Evolutionary conservation across 2,329 filamentous ascomycete genomes (phyloP).

Genomic region (Aspergillus flavus): DNA sequence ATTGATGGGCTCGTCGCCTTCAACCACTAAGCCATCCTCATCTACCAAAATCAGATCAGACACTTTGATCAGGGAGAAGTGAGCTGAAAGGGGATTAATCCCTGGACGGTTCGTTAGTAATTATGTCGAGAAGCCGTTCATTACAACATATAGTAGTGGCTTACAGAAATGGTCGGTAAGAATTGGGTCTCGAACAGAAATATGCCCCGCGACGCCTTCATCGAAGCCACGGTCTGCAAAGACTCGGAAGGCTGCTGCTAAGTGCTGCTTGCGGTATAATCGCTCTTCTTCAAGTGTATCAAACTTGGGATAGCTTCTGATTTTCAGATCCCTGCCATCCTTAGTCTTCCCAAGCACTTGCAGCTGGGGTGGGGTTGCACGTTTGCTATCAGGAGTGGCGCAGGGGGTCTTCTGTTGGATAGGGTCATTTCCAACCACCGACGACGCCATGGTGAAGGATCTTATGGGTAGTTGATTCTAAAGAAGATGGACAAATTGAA

Average conservation of each 20-base stretch:
- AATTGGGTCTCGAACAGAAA: conserved; percentile 44
- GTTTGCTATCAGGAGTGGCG: not conserved
- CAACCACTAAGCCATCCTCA: conserved; percentile 46
- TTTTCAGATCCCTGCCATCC: not conserved
- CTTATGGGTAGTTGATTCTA: not conserved
- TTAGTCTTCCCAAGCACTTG: not conserved
- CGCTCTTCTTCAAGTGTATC: not conserved
- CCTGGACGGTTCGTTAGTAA: not conserved
- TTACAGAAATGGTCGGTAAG: conserved; percentile 38
- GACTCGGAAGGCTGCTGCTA: conserved; percentile 45
- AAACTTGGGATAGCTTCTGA: not conserved
- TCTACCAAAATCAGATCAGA: conserved; percentile 50
- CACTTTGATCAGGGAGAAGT: conserved; percentile 27
- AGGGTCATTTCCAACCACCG: not conserved
- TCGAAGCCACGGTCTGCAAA: conserved; percentile 20
- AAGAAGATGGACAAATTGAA: not conserved
- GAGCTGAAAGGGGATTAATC: not conserved
- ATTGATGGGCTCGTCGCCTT: conserved; percentile 44
- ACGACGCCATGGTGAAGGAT: not conserved
- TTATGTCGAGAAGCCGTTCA: not conserved
- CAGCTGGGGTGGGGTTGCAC: not conserved
- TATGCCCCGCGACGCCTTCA: conserved; percentile 43
- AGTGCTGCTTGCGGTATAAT: conserved; percentile 33
- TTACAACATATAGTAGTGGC: conserved; percentile 31
- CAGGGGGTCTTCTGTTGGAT: not conserved